These are phyloP conservation scores for Amniculicola lignicola DNA, from an alignment of 495 filamentous ascomycete species.

Conservation along the genomic window DNA sequence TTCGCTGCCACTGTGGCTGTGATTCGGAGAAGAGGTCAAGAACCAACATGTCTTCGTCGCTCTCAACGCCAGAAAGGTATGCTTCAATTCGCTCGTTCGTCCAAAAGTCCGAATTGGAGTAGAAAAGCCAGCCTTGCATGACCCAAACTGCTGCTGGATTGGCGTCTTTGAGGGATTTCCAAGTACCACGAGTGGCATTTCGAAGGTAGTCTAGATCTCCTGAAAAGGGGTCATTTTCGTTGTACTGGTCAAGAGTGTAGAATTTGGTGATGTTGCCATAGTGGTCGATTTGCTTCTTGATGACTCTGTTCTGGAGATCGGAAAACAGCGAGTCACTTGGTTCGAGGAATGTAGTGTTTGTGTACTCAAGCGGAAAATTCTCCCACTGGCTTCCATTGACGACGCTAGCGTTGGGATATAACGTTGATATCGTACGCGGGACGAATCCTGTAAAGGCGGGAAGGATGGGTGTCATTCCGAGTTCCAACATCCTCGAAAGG, in stretches of 20 bases:
- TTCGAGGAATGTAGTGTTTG: conserved; percentile 52
- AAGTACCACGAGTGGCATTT: conserved; percentile 49
- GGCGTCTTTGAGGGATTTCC: conserved; percentile 44
- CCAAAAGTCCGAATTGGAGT: conserved; percentile 48
- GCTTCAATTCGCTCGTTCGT: conserved; percentile 50
- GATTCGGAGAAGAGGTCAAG: conserved; percentile 54
- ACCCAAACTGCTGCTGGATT: conserved; percentile 53
- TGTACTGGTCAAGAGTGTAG: conserved; percentile 55
- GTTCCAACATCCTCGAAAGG: conserved; percentile 49
- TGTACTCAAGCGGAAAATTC: conserved; percentile 45
- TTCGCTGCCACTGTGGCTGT: conserved; percentile 52
- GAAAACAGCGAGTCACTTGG: conserved; percentile 49
- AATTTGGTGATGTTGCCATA: conserved; percentile 53
- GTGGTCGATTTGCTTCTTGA: conserved; percentile 48
- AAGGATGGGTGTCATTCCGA: conserved; percentile 50
- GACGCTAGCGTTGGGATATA: conserved; percentile 47
- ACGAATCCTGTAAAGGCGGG: conserved; percentile 48
- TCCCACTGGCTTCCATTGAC: conserved; percentile 50
- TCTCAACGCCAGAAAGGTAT: conserved; percentile 49
- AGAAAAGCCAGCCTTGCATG: conserved; percentile 58
- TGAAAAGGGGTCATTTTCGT: conserved; percentile 52
- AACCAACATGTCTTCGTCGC: conserved; percentile 50
- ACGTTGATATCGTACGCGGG: conserved; percentile 39
- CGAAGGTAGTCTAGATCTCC: conserved; percentile 48
- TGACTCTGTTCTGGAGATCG: conserved; percentile 48